Evolutionary conservation across 2,329 filamentous ascomycete genomes (phyloP).

Genomic region (Dryadomyces quercus-mongolicae): DNA sequence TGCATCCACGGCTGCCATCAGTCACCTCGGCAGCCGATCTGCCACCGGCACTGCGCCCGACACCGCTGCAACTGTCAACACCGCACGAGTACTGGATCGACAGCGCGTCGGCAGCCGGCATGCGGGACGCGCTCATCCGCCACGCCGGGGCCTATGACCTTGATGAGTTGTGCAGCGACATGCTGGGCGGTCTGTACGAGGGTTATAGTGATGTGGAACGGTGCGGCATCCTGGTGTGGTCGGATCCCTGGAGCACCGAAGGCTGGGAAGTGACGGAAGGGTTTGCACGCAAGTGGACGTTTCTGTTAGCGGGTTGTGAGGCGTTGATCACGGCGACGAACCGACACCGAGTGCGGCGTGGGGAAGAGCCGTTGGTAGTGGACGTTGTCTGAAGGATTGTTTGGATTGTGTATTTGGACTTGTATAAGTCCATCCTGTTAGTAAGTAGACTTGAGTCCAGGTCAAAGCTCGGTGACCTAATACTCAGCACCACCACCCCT

Average conservation of each 20-base stretch:
- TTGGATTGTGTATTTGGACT: too few species aligned
- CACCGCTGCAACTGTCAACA: slow-evolving; percentile 14
- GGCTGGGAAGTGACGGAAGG: slow-evolving; percentile 29
- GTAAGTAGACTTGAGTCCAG: too few species aligned
- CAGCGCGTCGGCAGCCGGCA: slow-evolving; percentile 13
- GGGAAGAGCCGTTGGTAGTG: slow-evolving; percentile 13
- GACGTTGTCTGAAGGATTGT: too few species aligned
- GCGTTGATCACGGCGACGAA: slow-evolving; percentile 26
- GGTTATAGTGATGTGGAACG: slow-evolving; percentile 16
- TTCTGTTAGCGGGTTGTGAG: slow-evolving; percentile 24
- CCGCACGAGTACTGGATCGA: slow-evolving; percentile 19
- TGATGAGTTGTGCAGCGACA: slow-evolving; percentile 19
- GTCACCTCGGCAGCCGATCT: background rate
- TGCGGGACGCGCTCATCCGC: slow-evolving; percentile 19
- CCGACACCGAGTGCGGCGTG: slow-evolving; percentile 21
- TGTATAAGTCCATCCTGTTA: too few species aligned
- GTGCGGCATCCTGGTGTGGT: slow-evolving; percentile 25
- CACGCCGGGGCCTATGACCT: slow-evolving; percentile 13
- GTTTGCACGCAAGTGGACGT: slow-evolving; percentile 26
- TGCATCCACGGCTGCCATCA: background rate
- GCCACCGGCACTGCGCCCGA: slow-evolving; percentile 15
- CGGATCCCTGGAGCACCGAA: slow-evolving; percentile 23
- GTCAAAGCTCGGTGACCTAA: too few species aligned
- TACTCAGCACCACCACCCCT: too few species aligned
- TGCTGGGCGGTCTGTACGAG: slow-evolving; percentile 18